Conservation (phyloP, 2,329 filamentous ascomycete species). For the Epichloe elymi region DNA sequence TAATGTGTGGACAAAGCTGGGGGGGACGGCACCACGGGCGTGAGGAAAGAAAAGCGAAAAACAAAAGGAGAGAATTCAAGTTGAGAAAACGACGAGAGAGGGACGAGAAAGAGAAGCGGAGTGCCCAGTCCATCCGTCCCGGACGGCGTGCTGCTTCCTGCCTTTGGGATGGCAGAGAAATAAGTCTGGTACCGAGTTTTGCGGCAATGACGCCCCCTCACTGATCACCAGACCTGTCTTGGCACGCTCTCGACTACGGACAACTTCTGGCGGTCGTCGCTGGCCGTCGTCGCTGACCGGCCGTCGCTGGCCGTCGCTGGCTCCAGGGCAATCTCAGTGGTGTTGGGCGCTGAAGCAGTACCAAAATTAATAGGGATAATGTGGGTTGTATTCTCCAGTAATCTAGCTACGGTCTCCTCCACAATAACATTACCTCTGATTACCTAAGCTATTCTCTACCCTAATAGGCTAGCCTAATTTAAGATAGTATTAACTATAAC, state of each 20-base stretch:
- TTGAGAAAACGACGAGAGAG: background rate
- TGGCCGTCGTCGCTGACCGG: background rate
- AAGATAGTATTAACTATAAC: no score
- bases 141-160: background rate
- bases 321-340: background rate
- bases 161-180: background rate
- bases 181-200: background rate
- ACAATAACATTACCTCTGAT: no score
- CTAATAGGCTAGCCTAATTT: no score
- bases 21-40: background rate
- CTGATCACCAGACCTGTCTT: background rate
- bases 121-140: background rate
- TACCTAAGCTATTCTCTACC: no score
- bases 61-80: background rate
- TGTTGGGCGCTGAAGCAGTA: no score
- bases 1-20: background rate
- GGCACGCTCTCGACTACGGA: no score
- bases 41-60: background rate
- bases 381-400: no score
- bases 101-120: background rate
- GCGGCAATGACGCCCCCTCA: slow-evolving; percentile 1
- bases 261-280: no score
- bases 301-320: no score
- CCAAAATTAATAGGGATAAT: no score
- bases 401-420: no score